Conservation (phyloP, 1,139 yeast genomes). For the Hansenula sp. region DNA sequence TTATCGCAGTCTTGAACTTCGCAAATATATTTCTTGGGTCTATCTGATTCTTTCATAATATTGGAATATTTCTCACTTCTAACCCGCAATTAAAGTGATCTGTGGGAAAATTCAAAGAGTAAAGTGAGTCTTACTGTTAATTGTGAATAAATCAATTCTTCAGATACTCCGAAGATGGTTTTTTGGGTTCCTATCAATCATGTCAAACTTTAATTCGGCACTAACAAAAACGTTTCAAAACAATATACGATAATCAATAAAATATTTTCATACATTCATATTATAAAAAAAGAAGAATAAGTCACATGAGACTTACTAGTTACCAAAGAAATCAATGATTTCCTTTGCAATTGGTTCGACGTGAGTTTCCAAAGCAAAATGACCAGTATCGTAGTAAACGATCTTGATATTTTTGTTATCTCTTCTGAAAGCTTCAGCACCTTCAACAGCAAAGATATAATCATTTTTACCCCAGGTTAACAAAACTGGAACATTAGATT, state of each 20-base stretch:
- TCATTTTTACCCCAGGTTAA: conserved; percentile 42
- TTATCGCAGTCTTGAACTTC: conserved; percentile 33
- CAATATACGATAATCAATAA: background rate
- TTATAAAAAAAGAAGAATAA: no score
- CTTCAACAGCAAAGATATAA: conserved; percentile 29
- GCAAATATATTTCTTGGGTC: conserved; percentile 39
- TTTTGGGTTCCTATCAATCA: no score
- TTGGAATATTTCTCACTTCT: no score
- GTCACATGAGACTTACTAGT: no score
- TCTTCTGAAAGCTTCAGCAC: conserved; percentile 33
- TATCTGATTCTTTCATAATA: background rate
- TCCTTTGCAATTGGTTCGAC: conserved; percentile 27
- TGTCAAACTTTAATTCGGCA: no score
- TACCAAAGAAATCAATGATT: conserved; percentile 16
- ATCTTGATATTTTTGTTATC: conserved; percentile 28
- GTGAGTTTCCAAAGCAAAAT: conserved; percentile 35
- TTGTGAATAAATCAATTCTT: no score
- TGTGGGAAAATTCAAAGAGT: no score
- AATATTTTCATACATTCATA: background rate
- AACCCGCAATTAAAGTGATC: no score
- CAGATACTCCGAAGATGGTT: no score
- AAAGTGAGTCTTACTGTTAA: no score
- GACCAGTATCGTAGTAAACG: conserved; percentile 32
- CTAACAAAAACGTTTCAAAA: no score
- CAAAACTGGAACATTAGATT: conserved; percentile 32